Evolutionary conservation across 2,329 filamentous ascomycete genomes (phyloP), one percentile per base, ranked within the genome.

Genomic region (Torrubiellomyces zombiae): DNA sequence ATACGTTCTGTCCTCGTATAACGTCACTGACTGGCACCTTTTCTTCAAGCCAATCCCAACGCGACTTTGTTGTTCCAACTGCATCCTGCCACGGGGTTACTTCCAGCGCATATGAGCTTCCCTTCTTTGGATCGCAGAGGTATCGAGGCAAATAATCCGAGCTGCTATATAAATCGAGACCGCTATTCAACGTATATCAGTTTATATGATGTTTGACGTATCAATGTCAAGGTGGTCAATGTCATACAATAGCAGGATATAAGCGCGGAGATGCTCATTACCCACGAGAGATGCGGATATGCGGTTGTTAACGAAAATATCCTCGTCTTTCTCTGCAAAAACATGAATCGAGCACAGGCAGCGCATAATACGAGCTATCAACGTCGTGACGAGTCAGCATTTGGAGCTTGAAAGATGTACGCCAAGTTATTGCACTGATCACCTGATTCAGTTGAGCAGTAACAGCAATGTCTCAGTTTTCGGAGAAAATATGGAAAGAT

Each of bases 21-120:
- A n/a, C n/a, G n/a, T n/a, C n/a, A n/a, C n/a, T n/a, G n/a, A n/a
- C n/a, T n/a, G n/a, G n/a, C n/a, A n/a, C n/a, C n/a, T n/a, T n/a
- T n/a, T 48, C 45, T 25, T 49, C 47, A 9, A 51, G 29, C 48
- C 48, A 51, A 15, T 48, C 40, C 47, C 47, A 51, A 16, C 47
- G 33, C 4, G 46, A 24, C 24, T 42, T 40, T 5, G 21, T 27
- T 3, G 40, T 44, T 2, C 33, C 36, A 4, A 45, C 26, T 6
- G 44, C 46, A 14, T 41, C 38, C 20, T 51, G 45, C 29, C 38
- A 50, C 3, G 47, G 29, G 1, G 46, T 49, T 8, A 37, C 23
- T 9, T 42, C 35, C 3, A 48, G 38, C 12, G 38, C 32, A 26
- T 50, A 51, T 6, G 40, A 45, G 5, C 37, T 20, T 2, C 47